Base-by-base conservation (phyloP, 2,329 filamentous ascomycete species). In the Harringtonia lauricola region DNA sequence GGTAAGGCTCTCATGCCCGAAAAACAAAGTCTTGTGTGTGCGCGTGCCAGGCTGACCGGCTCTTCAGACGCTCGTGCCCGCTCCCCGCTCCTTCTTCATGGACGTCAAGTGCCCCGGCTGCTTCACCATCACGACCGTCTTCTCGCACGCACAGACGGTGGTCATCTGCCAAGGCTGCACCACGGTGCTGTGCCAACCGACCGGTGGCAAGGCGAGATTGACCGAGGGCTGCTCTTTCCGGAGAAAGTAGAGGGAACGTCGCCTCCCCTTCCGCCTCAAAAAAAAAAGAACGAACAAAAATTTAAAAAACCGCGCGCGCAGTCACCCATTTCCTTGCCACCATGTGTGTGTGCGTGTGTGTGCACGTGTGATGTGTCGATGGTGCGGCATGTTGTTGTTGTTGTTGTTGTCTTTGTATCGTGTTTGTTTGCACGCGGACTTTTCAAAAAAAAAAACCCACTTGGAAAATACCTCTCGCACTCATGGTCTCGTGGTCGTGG, bases 51-150 rank as follows among this genome's bases (percentile, higher is more conserved):
- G 30, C 33, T 36, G 39, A 44, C 44, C 41, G 22, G 41, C 43
- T 42, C 21, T 24, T 35, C 26, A 94, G 88, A 88, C 79, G 58
- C 86, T 98, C 62, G 92, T 98, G 67, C 92, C 92, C 63, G 83
- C 80, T 57, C 92, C 92, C 63, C 87, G 92, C 70, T 96, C 90
- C 58, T 98, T 96, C 86, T 98, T 98, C 86, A 98, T 98, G 92
- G 92, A 98, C 69, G 92, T 98, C 79, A 98, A 98, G 85, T 98
- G 92, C 86, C 92, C 92, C 68, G 92, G 92, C 64, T 98, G 92
- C 86, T 98, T 96, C 84, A 95, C 89, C 71, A 98, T 98, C 81
- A 98, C 92, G 71, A 98, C 92, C 70, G 92, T 98, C 73, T 98
- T 96, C 86, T 96, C 90, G 54, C 92, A 98, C 81, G 92, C 92